phyloP scores from a whole-genome alignment of 192 early-diverging fungal genomes.

The Coemansia sp. region DNA sequence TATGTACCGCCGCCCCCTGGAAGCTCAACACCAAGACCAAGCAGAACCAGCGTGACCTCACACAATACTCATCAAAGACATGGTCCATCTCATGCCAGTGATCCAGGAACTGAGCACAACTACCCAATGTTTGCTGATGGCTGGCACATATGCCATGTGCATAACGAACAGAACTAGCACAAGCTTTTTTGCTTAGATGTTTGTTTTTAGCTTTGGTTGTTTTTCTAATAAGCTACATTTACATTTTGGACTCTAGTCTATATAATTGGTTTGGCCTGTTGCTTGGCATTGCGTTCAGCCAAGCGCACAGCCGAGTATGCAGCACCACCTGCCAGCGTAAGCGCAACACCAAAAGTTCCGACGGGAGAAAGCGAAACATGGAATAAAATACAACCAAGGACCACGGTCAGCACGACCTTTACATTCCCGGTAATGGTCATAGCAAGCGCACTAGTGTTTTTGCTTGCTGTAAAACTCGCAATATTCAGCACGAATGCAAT shows the following conservation, averaged over 20 bases:
- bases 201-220: background rate
- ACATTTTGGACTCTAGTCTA: background rate
- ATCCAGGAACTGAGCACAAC: background rate
- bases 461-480: conserved; percentile 86
- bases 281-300: conserved; percentile 2
- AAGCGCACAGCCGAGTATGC: conserved; percentile 24
- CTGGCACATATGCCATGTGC: background rate
- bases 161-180: background rate
- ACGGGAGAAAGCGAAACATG: conserved; percentile 30
- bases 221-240: background rate
- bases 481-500: conserved; percentile 87
- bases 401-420: conserved; percentile 57
- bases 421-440: conserved; percentile 58
- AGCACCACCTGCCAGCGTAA: conserved; percentile 41
- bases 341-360: conserved; percentile 30
- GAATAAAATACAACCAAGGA: conserved; percentile 44
- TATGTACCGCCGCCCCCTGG: background rate
- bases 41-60: background rate
- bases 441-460: conserved; percentile 75
- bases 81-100: background rate
- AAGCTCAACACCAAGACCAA: background rate
- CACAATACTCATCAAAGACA: background rate
- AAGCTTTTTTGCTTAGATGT: background rate
- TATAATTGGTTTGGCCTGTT: background rate
- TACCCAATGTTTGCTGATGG: background rate